These are phyloP conservation scores for Arachnomyces sp. DNA, from an alignment of 2,329 filamentous ascomycete species.

Conservation along the genomic window DNA sequence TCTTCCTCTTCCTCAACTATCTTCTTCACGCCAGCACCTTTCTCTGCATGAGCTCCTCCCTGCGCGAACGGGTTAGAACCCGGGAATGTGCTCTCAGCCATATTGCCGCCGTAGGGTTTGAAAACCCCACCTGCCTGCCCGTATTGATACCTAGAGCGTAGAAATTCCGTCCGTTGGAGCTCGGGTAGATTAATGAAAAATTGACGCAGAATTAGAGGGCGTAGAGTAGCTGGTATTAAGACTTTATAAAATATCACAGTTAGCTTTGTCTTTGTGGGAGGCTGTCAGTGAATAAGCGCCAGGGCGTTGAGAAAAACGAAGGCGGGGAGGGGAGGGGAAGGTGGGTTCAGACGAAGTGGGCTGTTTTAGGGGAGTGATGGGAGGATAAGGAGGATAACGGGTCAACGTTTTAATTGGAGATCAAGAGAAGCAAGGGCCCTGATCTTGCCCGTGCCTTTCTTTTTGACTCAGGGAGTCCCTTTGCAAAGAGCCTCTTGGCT, in stretches of 20 bases:
- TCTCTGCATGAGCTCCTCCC: constrained; percentile 52
- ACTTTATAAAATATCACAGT: constrained; percentile 55
- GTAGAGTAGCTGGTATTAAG: constrained; percentile 51
- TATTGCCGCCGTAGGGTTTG: constrained; percentile 31
- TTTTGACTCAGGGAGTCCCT: no score
- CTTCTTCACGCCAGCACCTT: constrained; percentile 41
- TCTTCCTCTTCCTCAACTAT: constrained; percentile 82
- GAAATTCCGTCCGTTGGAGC: constrained; percentile 52
- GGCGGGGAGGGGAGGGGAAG: constrained; percentile 3
- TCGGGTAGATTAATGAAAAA: constrained; percentile 59
- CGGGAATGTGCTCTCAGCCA: constrained; percentile 70
- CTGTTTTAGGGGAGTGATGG: constrained; percentile 8
- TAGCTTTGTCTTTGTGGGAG: constrained; percentile 54
- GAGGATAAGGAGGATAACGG: constrained; percentile 1
- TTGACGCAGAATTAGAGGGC: constrained; percentile 63
- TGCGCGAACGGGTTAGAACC: constrained; percentile 74
- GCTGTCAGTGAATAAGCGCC: constrained; percentile 12
- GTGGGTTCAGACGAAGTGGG: constrained; percentile 9
- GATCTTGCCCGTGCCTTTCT: neutral
- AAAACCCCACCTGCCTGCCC: neutral
- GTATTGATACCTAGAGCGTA: constrained; percentile 25
- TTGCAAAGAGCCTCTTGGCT: no score
- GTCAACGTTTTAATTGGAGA: constrained; percentile 20
- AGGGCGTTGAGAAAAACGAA: constrained; percentile 3
- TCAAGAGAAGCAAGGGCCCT: constrained; percentile 3